Percentiles rank a stretch among this genome's conserved stretches.
phyloP scores from a whole-genome alignment of 2,329 filamentous ascomycete species.

The Zymoseptoria crescenta region DNA sequence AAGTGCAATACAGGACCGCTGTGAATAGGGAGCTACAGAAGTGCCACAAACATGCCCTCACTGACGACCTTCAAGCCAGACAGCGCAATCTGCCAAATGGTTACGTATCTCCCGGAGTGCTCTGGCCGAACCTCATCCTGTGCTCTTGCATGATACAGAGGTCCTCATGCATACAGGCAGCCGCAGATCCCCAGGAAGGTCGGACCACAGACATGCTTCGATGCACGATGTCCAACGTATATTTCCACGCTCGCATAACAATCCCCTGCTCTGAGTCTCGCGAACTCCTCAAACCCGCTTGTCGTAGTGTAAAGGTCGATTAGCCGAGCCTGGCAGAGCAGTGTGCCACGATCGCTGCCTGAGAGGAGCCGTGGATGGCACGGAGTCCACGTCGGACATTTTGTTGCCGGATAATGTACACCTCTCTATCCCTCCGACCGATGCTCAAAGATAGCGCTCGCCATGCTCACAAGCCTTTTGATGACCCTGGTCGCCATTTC shows the following conservation, averaged over 20 bases:
- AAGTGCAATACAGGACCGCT: not conserved
- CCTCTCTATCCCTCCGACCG: not conserved
- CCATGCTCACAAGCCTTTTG: not conserved
- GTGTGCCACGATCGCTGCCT: not conserved
- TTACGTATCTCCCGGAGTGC: too few relatives aligned
- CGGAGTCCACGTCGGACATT: not conserved
- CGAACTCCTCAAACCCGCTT: not conserved
- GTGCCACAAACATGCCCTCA: too few relatives aligned
- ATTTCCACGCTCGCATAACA: not conserved
- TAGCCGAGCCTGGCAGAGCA: not conserved
- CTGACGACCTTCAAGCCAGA: too few relatives aligned
- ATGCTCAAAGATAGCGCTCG: not conserved
- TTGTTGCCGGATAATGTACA: not conserved
- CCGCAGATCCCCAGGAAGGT: not conserved
- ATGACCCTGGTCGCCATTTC: slow-evolving; percentile 42
- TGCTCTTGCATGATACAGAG: too few relatives aligned
- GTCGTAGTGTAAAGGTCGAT: too few relatives aligned
- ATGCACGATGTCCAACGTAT: too few relatives aligned
- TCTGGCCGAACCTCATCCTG: too few relatives aligned
- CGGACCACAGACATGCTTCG: not conserved
- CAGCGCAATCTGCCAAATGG: too few relatives aligned
- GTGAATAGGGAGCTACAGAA: not conserved
- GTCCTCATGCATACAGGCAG: too few relatives aligned
- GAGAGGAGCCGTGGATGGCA: not conserved
- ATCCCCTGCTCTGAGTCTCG: not conserved